These are phyloP conservation scores for Apiosordaria backusii DNA, from an alignment of 495 filamentous ascomycete genomes.

Conservation along the genomic window DNA sequence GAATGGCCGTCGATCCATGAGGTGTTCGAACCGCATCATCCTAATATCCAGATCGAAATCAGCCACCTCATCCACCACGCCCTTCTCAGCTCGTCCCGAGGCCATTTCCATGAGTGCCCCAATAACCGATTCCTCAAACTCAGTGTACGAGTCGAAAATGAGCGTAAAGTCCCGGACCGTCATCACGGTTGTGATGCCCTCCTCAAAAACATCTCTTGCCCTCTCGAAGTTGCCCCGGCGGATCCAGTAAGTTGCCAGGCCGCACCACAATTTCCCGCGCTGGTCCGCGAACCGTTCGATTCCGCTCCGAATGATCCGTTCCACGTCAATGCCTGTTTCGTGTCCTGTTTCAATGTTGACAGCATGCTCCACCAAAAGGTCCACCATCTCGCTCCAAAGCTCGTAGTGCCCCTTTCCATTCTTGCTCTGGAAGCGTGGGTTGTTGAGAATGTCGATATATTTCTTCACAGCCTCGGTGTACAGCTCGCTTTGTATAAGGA, in stretches of 20 bases:
- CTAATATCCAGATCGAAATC: slow-evolving; percentile 96
- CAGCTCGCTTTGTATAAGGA: slow-evolving; percentile 74
- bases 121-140: slow-evolving; percentile 97
- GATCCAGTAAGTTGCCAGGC: slow-evolving; percentile 95
- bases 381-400: slow-evolving; percentile 98
- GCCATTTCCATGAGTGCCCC: slow-evolving; percentile 85
- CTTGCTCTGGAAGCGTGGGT: slow-evolving; percentile 87
- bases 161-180: slow-evolving; percentile 98
- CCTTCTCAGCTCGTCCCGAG: slow-evolving; percentile 75
- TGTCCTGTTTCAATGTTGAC: slow-evolving; percentile 78
- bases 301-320: slow-evolving; percentile 89
- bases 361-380: slow-evolving; percentile 87
- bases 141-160: slow-evolving; percentile 92
- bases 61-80: slow-evolving; percentile 74
- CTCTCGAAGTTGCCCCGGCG: slow-evolving; percentile 84
- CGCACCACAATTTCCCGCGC: slow-evolving; percentile 93
- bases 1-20: slow-evolving; percentile 97
- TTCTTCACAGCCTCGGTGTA: slow-evolving; percentile 91
- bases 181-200: slow-evolving; percentile 97
- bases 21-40: slow-evolving; percentile 95
- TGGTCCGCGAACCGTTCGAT: slow-evolving; percentile 93
- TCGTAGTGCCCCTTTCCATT: slow-evolving; percentile 93
- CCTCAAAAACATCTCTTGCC: slow-evolving; percentile 90
- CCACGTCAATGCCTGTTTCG: slow-evolving; percentile 81
- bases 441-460: slow-evolving; percentile 92